Evolutionary conservation across 495 filamentous ascomycete genomes (phyloP).

Genomic region (Astrocystis sublimbata): DNA sequence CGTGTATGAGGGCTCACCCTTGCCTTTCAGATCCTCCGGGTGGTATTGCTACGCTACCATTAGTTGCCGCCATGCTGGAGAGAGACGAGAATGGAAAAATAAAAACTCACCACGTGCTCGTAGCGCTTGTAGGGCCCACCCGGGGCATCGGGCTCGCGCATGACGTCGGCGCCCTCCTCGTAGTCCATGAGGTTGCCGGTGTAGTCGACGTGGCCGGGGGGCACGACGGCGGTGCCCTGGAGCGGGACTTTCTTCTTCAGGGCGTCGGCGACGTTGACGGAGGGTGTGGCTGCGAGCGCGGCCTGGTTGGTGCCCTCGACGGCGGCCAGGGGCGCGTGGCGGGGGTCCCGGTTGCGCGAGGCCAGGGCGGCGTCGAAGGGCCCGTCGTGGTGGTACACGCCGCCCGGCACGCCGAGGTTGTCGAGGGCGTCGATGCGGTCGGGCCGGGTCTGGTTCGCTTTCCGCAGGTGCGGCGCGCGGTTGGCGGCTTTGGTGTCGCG

Average conservation of each 20-base stretch:
- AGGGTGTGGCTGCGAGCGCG: conserved; percentile 79
- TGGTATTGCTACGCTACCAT: conserved; percentile 66
- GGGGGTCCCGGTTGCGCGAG: conserved; percentile 65
- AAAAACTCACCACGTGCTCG: conserved; percentile 61
- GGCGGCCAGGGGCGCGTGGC: conserved; percentile 74
- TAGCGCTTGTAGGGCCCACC: conserved; percentile 68
- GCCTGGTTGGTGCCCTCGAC: conserved; percentile 71
- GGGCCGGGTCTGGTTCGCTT: conserved; percentile 63
- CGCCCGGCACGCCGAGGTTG: conserved; percentile 49
- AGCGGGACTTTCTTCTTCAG: conserved; percentile 76
- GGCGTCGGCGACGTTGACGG: conserved; percentile 74
- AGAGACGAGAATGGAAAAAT: neutral
- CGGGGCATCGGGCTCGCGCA: conserved; percentile 62
- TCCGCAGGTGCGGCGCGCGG: conserved; percentile 61
- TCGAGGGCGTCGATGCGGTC: conserved; percentile 86
- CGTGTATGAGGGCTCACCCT: conserved; percentile 74
- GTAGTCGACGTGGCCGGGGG: conserved; percentile 67
- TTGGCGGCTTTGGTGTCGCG: conserved; percentile 61
- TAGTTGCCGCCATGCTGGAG: too few species aligned
- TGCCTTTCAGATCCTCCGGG: conserved; percentile 72
- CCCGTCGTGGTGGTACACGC: conserved; percentile 84
- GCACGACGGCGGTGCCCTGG: conserved; percentile 75
- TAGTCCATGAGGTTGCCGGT: conserved; percentile 74
- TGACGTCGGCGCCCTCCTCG: conserved; percentile 82
- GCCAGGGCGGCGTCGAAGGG: conserved; percentile 84